Base-by-base conservation (phyloP, 495 filamentous ascomycete species). In the Lophiotrema nucula region DNA sequence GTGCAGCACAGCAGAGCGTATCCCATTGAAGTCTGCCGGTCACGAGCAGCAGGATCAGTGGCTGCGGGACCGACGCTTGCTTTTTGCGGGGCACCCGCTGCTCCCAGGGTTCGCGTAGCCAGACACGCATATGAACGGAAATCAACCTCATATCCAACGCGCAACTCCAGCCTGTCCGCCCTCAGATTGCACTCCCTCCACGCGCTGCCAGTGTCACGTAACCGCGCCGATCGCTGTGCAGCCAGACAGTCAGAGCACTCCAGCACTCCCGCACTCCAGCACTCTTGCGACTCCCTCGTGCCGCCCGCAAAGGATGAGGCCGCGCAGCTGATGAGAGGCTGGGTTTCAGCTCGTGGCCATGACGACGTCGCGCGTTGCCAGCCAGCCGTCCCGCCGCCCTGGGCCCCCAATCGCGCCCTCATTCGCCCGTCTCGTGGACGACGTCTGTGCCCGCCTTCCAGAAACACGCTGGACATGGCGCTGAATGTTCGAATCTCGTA, bases 61-160 rank as follows among this genome's bases (percentile, higher is more conserved):
- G 31, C 31, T 8, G 31, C 31, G 31, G 31, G 31, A 35, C 31
- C 8, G 31, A 35, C 8, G 15, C 8, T n/a, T 49, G 44, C 44
- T 49, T 35, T 45, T 55, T 55, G 52, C 52, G 52, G 52, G 52
- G 52, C 52, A 55, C n/a, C 52, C 25, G 37, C 31, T 8, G 8
- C 8, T 35, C 10, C 33, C 5, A 4, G 25, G 3, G 10, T 35
- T 10, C 4, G 13, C 31, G 11, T 38, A 19, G 47, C 28, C 49
- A 41, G 33, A 12, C 49, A 12, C 23, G 53, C 42, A 41, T 24
- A 55, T 49, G 6, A 26, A 25, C 15, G 27, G 33, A 15, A 42
- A 51, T 28, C 27, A 18, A 24, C 18, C 46, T 16, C 46, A 48
- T 15, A 22, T 4, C 28, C 5, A 37, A 21, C 47, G 4, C 31